A percentile compares a stretch with the other conserved stretches of the same genome.
phyloP scores from a whole-genome alignment of 306 rosid genomes.

The Trifolium dubium region DNA sequence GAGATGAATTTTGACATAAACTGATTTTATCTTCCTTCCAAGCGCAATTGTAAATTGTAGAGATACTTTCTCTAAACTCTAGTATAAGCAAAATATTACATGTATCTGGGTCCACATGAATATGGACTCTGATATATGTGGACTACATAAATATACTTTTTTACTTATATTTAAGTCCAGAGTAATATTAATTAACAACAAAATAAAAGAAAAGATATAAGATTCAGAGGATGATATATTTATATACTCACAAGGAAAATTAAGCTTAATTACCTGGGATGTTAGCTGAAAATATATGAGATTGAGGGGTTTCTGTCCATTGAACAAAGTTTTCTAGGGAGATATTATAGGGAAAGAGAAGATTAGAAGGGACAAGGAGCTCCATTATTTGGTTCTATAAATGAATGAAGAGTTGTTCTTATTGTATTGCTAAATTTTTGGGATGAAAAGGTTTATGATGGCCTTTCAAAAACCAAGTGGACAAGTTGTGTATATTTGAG shows the following conservation, averaged over 20 bases:
- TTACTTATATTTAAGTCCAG: neutral
- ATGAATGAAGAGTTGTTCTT: slow-evolving; percentile 4
- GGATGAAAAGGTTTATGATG: slow-evolving; percentile 21
- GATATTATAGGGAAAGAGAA: slow-evolving; percentile 58
- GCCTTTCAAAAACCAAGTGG: slow-evolving; percentile 38
- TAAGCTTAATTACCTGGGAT: slow-evolving; percentile 59
- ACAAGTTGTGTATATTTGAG: slow-evolving; percentile 39
- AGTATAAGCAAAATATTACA: neutral
- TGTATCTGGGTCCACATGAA: neutral
- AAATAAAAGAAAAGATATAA: neutral
- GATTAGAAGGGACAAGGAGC: slow-evolving; percentile 55
- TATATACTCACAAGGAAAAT: neutral
- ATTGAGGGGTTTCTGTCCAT: slow-evolving; percentile 75
- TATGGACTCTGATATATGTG: neutral
- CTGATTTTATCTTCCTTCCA: no score
- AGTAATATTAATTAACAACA: neutral
- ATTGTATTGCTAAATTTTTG: neutral
- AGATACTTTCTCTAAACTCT: neutral
- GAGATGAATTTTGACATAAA: no score
- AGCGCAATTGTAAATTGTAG: no score
- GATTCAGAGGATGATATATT: neutral
- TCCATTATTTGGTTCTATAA: slow-evolving; percentile 52
- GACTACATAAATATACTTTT: neutral
- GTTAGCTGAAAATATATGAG: slow-evolving; percentile 76
- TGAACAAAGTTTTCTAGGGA: slow-evolving; percentile 69